Evolutionary conservation across 805 yeast species (phyloP).

Genomic region (Isabelozyma pseudorhagii): DNA sequence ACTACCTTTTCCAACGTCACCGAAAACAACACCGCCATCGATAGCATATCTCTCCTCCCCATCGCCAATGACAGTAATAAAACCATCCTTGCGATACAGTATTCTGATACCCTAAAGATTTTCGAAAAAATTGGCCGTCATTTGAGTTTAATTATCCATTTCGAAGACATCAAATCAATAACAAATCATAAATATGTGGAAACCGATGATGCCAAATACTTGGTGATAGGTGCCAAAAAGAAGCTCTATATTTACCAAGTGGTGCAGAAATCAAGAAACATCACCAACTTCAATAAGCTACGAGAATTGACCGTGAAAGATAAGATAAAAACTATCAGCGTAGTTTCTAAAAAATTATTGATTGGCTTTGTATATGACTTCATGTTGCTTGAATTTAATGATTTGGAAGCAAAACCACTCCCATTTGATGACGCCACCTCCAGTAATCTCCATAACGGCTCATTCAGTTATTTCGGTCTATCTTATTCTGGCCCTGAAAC

Average conservation of each 20-base stretch:
- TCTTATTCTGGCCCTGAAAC: conserved; percentile 25
- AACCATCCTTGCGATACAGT: conserved; percentile 22
- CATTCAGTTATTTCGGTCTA: conserved; percentile 40
- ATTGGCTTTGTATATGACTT: conserved; percentile 25
- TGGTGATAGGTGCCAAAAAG: conserved; percentile 28
- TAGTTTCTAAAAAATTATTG: conserved; percentile 12
- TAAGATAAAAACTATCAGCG: conserved; percentile 19
- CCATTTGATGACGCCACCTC: conserved; percentile 16
- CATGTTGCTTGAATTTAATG: conserved; percentile 18
- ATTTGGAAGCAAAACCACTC: conserved; percentile 11
- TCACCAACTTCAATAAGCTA: conserved; percentile 21
- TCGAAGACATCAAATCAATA: conserved; percentile 21
- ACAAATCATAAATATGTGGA: conserved; percentile 15
- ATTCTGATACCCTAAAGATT: conserved; percentile 19
- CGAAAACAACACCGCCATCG: conserved; percentile 13
- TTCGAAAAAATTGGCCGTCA: conserved; percentile 31
- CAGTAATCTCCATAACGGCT: conserved; percentile 18
- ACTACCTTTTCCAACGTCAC: conserved; percentile 18
- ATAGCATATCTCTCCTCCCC: conserved; percentile 11
- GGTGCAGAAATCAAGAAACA: conserved; percentile 26
- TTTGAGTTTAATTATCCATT: conserved; percentile 26
- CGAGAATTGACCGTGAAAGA: conserved; percentile 29
- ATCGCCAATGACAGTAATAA: conserved; percentile 15
- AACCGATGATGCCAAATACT: conserved; percentile 9
- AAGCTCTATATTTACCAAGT: conserved; percentile 24